Conservation (phyloP, 805 yeast genomes). For the Teunomyces funiuensis region DNA sequence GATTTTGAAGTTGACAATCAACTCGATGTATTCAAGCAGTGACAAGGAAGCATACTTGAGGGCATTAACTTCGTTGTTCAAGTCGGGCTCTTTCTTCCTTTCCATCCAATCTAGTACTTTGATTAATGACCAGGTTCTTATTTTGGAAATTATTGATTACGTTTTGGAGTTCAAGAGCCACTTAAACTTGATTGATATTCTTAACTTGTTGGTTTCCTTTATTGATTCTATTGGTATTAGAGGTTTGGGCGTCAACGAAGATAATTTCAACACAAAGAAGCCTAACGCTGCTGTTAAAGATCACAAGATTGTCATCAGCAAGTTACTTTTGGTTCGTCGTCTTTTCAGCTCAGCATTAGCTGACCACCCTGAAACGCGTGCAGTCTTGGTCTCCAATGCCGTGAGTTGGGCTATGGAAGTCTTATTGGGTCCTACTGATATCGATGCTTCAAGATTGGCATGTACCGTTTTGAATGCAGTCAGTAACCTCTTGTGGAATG, state of each 20-base stretch:
- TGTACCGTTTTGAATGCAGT: slow-evolving; percentile 56
- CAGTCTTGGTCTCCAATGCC: slow-evolving; percentile 44
- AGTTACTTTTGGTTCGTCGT: slow-evolving; percentile 61
- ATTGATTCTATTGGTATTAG: slow-evolving; percentile 56
- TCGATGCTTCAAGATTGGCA: slow-evolving; percentile 65
- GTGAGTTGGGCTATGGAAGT: slow-evolving; percentile 61
- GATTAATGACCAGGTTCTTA: slow-evolving; percentile 60
- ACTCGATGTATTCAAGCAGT: slow-evolving; percentile 19
- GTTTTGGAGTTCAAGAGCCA: slow-evolving; percentile 46
- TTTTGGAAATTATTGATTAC: slow-evolving; percentile 60
- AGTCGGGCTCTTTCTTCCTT: slow-evolving; percentile 46
- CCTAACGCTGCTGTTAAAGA: slow-evolving; percentile 44
- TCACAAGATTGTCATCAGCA: slow-evolving; percentile 54
- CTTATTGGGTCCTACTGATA: slow-evolving; percentile 48
- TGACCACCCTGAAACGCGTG: slow-evolving; percentile 26
- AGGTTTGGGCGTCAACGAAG: slow-evolving; percentile 51
- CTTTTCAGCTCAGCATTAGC: slow-evolving; percentile 43
- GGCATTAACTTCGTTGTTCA: slow-evolving; percentile 35
- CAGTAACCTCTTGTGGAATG: slow-evolving; percentile 38
- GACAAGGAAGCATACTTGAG: slow-evolving; percentile 28
- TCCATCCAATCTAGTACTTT: slow-evolving; percentile 45
- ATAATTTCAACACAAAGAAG: slow-evolving; percentile 16
- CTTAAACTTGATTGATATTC: slow-evolving; percentile 39
- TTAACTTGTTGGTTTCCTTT: slow-evolving; percentile 44
- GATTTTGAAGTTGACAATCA: slow-evolving; percentile 43